Conservation (phyloP, 2,329 filamentous ascomycete species). For the Cladorrhinum sp. region DNA sequence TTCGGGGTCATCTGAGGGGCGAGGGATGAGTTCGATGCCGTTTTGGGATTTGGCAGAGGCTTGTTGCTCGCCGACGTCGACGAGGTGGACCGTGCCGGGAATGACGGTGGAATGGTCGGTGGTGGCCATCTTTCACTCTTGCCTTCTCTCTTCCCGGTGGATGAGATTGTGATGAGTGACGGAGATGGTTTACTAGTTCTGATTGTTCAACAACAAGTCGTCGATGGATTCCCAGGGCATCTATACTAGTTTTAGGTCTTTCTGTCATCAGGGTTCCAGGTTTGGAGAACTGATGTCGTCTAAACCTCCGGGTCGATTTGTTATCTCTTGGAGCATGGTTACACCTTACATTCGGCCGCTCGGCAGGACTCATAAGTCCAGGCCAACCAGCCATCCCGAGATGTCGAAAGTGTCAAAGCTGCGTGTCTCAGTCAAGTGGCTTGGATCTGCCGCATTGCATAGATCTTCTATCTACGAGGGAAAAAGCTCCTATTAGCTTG, state of each 20-base stretch:
- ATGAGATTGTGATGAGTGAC: not conserved
- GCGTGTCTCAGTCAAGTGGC: too few relatives aligned
- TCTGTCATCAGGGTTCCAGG: too few relatives aligned
- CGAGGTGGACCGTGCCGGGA: constrained; percentile 32
- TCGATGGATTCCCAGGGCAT: not conserved
- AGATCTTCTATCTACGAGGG: not conserved
- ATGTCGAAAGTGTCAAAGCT: not conserved
- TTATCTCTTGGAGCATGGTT: too few relatives aligned
- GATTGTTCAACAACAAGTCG: not conserved
- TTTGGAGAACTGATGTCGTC: too few relatives aligned
- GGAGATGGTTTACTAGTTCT: not conserved
- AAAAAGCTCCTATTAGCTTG: not conserved
- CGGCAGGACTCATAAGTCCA: too few relatives aligned
- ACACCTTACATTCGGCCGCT: too few relatives aligned
- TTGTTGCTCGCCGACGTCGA: constrained; percentile 32
- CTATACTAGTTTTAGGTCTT: not conserved
- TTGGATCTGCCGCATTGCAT: not conserved
- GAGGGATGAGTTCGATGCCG: constrained; percentile 33
- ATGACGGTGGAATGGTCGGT: constrained; percentile 5
- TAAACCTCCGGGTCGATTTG: too few relatives aligned
- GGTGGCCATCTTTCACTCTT: not conserved
- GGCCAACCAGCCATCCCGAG: too few relatives aligned
- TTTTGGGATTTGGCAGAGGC: constrained; percentile 25
- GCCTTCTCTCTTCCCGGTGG: not conserved
- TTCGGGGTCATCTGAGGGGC: constrained; percentile 34